Evolutionary conservation across 163 green algal species (phyloP), one percentile per base, ranked within the genome.

Genomic region (Chlamydomonas reinhardtii): DNA sequence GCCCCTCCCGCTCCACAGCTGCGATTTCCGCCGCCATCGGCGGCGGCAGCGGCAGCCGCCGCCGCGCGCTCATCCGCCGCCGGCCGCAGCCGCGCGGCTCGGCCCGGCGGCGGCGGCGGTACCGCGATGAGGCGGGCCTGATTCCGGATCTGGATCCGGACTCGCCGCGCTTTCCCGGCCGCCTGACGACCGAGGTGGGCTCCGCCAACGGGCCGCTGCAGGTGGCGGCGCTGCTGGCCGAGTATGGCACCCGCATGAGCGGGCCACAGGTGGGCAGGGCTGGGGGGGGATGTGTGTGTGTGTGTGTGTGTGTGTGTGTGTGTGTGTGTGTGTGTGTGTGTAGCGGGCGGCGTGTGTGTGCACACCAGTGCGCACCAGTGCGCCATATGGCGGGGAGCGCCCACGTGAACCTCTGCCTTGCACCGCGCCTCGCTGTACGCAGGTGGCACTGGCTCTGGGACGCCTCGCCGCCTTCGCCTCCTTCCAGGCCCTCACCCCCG

Each of bases 131-230:
- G 34, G 14, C 75, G n/a, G 12, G 25, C 24, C 61, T 73, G 6
- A 1, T 56, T 17, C 48, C 48, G 12, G 66, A 76, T 20, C 34
- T 80, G 25, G 70, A 86, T 25, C 70, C 84, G 9, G 22, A 32
- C 15, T 81, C 76, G n/a, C 69, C 84, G 2, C 43, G 65, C 31
- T 89, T 85, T 61, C 15, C 32, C 5, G 85, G 85, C 22, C 75
- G 76, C 24, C 37, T 89, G 31, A 74, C 74, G 27, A 75, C 61
- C 2, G 76, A 78, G 20, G 54, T 89, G 43, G 86, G 83, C 62
- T 65, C 39, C 11, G 76, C 71, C 8, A 89, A 86, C 48, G 85
- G 85, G 2, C 85, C 85, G 4, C 32, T 89, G n/a, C 85, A 86
- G 70, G 76, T 89, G 22, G 27, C 43, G 5, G 14, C 35, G 59